Evolutionary conservation across 2,329 filamentous ascomycete species (phyloP), one percentile per base, ranked within the genome.

Genomic region (Zelopaecilomyces penicillatus): DNA sequence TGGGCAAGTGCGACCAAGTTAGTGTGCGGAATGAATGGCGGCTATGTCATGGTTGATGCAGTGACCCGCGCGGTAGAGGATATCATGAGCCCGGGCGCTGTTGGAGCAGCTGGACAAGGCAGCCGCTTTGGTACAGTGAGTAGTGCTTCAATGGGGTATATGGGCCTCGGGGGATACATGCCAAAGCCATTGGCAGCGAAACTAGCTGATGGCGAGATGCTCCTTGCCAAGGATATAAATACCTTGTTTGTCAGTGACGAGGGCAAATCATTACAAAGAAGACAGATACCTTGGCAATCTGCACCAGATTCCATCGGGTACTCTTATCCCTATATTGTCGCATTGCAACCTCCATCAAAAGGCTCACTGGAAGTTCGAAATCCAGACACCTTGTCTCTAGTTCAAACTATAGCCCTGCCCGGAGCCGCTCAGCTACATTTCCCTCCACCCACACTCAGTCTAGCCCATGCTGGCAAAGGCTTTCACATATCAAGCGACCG

Each of bases 191-290:
- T 98, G 55, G 87, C 87, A 5, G 83, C 90, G 5, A 84, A 84
- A 54, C 73, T 98, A 9, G 78, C 80, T 3, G 86, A 94, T 51
- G 86, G 87, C 4, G 80, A 96, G 65, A 79, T 97, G 61, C 68
- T 98, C 47, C 74, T 98, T n/a, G 88, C 91, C n/a, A 95, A 95
- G 63, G 93, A 98, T 55, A 88, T 96, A 57, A 95, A 96, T 62
- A 95, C 90, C 1, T 70, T 96, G 42, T 98, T 98, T 61, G 85
- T 95, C 52, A 84, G 93, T 46, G 78, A 84, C 8, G 76, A 88
- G 30, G 93, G 90, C 4, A 90, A 88, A 53, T 76, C 89, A 0
- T 62, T 94, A 31, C 84, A 90, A 37, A 87, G 87, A 64, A 76
- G 85, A 44, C 90, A 97, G 61, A 82, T 98, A n/a, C 89, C 89